Evolutionary conservation across 495 filamentous ascomycete genomes (phyloP).

Genomic region (Stereocaulon alpinum): DNA sequence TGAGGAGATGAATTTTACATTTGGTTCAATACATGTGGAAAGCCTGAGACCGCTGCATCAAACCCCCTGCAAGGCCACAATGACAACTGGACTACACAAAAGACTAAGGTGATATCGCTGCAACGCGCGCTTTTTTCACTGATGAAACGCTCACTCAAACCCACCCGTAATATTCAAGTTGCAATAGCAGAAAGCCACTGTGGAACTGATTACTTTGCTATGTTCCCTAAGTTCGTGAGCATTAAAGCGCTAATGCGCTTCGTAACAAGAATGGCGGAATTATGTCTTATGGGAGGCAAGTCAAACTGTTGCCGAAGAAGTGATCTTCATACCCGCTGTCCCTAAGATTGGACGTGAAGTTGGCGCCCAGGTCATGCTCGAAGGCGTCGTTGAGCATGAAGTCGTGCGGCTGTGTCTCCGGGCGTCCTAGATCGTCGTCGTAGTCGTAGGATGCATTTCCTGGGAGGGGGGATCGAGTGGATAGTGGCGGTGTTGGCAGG

Average conservation of each 20-base stretch:
- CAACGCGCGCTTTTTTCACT: not conserved
- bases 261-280: not conserved
- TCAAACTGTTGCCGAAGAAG: slow-evolving; percentile 2
- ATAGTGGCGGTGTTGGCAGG: slow-evolving; percentile 3
- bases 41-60: not conserved
- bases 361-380: not conserved
- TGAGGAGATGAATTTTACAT: not conserved
- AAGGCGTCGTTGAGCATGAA: not conserved
- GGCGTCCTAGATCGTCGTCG: not conserved
- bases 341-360: not conserved
- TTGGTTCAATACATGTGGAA: not conserved
- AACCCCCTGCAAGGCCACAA: not conserved
- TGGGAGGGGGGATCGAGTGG: slow-evolving; percentile 6
- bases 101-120: not conserved
- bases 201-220: not conserved
- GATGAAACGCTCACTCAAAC: not conserved
- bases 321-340: slow-evolving; percentile 1
- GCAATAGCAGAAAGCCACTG: not conserved
- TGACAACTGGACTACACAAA: too few species aligned
- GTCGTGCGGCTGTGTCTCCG: not conserved
- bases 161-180: not conserved
- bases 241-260: slow-evolving; percentile 2
- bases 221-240: not conserved
- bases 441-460: slow-evolving; percentile 1
- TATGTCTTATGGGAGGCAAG: not conserved